Evolutionary conservation across 768 basidiomycete species (phyloP), one percentile per base, ranked within the genome.

Genomic region (Tylopilus balloui): DNA sequence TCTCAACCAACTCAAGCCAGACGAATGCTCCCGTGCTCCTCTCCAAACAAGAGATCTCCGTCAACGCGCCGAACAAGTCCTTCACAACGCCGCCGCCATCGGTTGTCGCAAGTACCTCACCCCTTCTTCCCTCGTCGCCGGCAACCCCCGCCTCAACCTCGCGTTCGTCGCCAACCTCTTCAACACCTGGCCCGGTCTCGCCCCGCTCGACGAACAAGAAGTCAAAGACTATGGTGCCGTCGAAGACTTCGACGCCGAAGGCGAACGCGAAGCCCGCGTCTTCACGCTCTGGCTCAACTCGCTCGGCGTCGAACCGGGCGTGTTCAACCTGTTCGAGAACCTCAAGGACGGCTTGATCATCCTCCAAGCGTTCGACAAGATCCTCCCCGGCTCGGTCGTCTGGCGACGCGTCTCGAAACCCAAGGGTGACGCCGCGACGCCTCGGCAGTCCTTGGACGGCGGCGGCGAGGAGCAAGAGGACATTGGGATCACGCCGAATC

Each of bases 281-380:
- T 99, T 99, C 66, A 99, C 88, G 0, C 81, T 99, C 17, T 99
- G 96, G 96, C 77, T 99, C 53, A 99, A 99, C 75, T 93, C 91
- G 12, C 79, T 99, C 43, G 92, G 90, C 53, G 96, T 98, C 51
- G 94, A 99, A 47, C 96, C 96, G 0, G 86, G 84, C 38, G 94
- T 99, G 14, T 92, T 89, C 77, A 94, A 97, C 72, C 71, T 99
- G 53, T 98, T 97, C 64, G 92, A 98, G 75, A 88, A 98, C 65
- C 69, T 99, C 64, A 89, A 86, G 65, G 94, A 97, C 65, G 96
- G 96, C 1, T 68, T 92, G 49, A 67, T 92, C 59, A 88, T 99
- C 50, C 78, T 98, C 4, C 93, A 97, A 71, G 94, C 94, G 13
- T 98, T 96, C 62, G 95, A 99, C 73, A 97, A 92, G 73, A 81